Evolutionary conservation across 2,329 filamentous ascomycete species (phyloP), one percentile per base, ranked within the genome.

Genomic region (Blastomyces gilchristii): DNA sequence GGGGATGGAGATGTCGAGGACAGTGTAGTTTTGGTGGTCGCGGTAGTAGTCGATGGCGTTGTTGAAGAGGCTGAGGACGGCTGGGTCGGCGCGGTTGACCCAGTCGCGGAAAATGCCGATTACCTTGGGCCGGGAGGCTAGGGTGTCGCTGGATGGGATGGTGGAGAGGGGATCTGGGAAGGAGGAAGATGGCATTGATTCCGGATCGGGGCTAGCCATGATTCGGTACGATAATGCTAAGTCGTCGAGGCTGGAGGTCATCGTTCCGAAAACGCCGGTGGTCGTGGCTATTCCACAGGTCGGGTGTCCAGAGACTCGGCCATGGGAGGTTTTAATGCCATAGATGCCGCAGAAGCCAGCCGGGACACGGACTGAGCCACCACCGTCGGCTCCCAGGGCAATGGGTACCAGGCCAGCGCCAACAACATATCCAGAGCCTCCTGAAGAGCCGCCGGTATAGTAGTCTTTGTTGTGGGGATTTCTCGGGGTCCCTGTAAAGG

Each of bases 371-470:
- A 90, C 83, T 65, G 86, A 89, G 64, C 89, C 89, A 47, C 89
- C 88, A 1, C 88, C 87, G 69, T 93, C 89, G 6, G 86, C 87
- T 47, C 89, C 90, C 34, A 92, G 79, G 0, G 85, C 83, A 65
- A 78, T 85, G n/a, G 90, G 89, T 2, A 92, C 81, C 31, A 94
- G 76, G 1, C 90, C 90, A 8, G 84, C 82, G 25, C 82, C 82
- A 34, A 92, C 80, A 14, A 85, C 83, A 61, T 90, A 93, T 0
- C 82, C 89, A 2, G 83, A 87, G 2, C 90, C 90, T 2, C 89
- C 89, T 0, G 90, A 91, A 0, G 89, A 92, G 37, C 90, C 90
- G 58, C 90, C 90, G 4, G 88, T 85, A 72, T 91, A 95, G 78
- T 91, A 94, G 2, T 80, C 74, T 22, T 81, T 79, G 75, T 93